Evolutionary conservation across 2,329 filamentous ascomycete genomes (phyloP).

Genomic region (Coniochaeta pulveracea): DNA sequence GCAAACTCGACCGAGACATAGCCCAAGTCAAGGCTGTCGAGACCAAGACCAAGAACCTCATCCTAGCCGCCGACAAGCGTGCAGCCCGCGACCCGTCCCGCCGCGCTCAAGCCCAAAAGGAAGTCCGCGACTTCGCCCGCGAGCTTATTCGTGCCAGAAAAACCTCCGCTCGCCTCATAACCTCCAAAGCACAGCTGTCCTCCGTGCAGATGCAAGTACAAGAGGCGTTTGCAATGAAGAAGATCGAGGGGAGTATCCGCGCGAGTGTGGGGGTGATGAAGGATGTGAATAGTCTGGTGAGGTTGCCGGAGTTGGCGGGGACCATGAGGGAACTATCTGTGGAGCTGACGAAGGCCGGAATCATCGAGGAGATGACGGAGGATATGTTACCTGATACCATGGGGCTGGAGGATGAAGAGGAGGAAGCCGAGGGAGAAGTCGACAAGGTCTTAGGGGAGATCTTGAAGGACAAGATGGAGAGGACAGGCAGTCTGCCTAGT

Average conservation of each 20-base stretch:
- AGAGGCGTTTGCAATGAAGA: slow-evolving; percentile 87
- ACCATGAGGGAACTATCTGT: slow-evolving; percentile 83
- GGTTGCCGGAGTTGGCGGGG: slow-evolving; percentile 72
- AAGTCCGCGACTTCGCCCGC: slow-evolving; percentile 78
- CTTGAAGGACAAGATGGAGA: slow-evolving; percentile 68
- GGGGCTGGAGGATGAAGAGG: slow-evolving; percentile 62
- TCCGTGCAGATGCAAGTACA: slow-evolving; percentile 97
- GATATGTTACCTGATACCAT: slow-evolving; percentile 72
- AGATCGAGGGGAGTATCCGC: slow-evolving; percentile 87
- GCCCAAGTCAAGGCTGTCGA: slow-evolving; percentile 67
- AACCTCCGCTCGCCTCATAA: slow-evolving; percentile 62
- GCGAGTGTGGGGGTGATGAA: slow-evolving; percentile 91
- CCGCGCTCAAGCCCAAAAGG: slow-evolving; percentile 65
- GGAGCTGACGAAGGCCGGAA: slow-evolving; percentile 87
- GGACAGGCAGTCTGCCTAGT: slow-evolving; percentile 42
- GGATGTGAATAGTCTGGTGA: slow-evolving; percentile 79
- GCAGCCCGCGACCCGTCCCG: slow-evolving; percentile 71
- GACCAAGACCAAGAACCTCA: slow-evolving; percentile 72
- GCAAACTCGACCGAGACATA: slow-evolving; percentile 93
- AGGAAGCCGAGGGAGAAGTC: slow-evolving; percentile 67
- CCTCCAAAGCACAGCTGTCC: slow-evolving; percentile 81
- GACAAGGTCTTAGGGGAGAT: slow-evolving; percentile 91
- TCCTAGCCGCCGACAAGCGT: slow-evolving; percentile 71
- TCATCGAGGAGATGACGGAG: slow-evolving; percentile 95
- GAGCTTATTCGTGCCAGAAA: slow-evolving; percentile 79